Percentiles rank a stretch among this genome's conserved stretches.
phyloP scores from a whole-genome alignment of 176 grass and related monocot genomes.

The barley (Hordeum vulgare) region MorexV3_pseudomolecules_assembly NC_058524.1:192238596-192239095 shows the following conservation, averaged over 20 bases:
- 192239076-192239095: neutral
- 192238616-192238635: slow-evolving; percentile 18
- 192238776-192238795: neutral
- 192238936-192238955: neutral
- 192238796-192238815: neutral
- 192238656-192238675: neutral
- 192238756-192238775: neutral
- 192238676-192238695: neutral
- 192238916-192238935: neutral
- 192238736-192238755: neutral
- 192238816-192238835: neutral
- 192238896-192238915: neutral
- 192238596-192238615: slow-evolving; percentile 29
- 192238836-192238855: neutral
- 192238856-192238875: neutral
- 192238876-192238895: neutral
- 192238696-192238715: neutral
- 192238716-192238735: neutral
- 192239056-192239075: neutral
- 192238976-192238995: neutral
- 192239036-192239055: neutral
- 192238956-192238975: neutral
- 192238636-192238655: slow-evolving; percentile 4
- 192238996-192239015: neutral
- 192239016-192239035: neutral